Conservation (phyloP, 805 yeast genomes). For the Kluyveromyces wickerhamii region DNA sequence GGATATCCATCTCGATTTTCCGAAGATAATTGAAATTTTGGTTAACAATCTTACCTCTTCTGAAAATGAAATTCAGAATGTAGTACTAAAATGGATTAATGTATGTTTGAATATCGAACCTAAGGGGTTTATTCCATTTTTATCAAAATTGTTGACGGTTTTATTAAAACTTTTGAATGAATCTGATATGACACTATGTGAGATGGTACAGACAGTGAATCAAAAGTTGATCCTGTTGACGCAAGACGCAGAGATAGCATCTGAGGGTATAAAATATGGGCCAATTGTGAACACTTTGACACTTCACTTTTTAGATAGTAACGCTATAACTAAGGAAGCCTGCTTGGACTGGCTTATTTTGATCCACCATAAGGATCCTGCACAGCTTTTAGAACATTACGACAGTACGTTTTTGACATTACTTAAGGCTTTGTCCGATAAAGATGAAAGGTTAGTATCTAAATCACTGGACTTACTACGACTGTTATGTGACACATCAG, state of each 20-base stretch:
- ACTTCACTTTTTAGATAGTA: constrained; percentile 61
- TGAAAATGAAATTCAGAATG: constrained; percentile 68
- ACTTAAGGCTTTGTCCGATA: constrained; percentile 59
- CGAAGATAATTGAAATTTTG: constrained; percentile 71
- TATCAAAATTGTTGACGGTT: constrained; percentile 68
- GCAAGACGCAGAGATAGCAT: constrained; percentile 19
- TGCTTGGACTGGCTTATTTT: constrained; percentile 85
- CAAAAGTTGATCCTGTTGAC: constrained; percentile 45
- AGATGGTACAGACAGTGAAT: constrained; percentile 50
- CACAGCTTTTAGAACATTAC: constrained; percentile 44
- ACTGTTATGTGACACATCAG: constrained; percentile 30
- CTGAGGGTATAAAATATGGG: constrained; percentile 30
- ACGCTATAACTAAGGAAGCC: constrained; percentile 75
- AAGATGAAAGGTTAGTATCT: constrained; percentile 29
- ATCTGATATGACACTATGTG: constrained; percentile 40
- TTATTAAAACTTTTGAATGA: constrained; percentile 57
- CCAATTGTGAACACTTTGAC: constrained; percentile 66
- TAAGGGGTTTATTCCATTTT: constrained; percentile 58
- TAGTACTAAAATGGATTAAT: constrained; percentile 76
- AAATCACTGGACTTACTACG: constrained; percentile 25
- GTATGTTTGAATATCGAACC: constrained; percentile 66
- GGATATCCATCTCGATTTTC: constrained; percentile 72
- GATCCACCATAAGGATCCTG: constrained; percentile 64
- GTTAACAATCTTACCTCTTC: constrained; percentile 72
- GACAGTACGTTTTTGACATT: constrained; percentile 69